These are phyloP conservation scores for Eragrostis tef DNA, from an alignment of 202 grass and related monocot species.

Conservation along the genomic window DNA sequence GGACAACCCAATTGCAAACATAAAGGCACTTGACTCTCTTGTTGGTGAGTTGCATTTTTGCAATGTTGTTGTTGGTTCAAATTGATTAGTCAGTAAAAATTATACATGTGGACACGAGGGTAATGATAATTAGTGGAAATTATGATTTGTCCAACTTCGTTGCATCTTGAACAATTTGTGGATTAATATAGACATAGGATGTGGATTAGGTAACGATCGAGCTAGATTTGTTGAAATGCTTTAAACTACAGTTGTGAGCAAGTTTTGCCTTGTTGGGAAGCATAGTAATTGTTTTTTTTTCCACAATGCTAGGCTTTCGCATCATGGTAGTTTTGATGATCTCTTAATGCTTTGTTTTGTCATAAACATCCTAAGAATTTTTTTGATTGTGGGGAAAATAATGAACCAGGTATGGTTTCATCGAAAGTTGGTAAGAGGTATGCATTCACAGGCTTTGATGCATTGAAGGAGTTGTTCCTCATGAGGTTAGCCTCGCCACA, in stretches of 20 bases:
- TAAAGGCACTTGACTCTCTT: slow-evolving; percentile 81
- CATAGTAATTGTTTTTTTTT: not conserved
- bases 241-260: slow-evolving; percentile 10
- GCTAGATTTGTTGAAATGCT: slow-evolving; percentile 15
- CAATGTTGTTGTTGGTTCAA: slow-evolving; percentile 34
- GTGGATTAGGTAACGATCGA: slow-evolving; percentile 30
- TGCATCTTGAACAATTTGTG: slow-evolving; percentile 8
- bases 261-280: slow-evolving; percentile 8
- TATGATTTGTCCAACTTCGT: not conserved
- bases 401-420: slow-evolving; percentile 83
- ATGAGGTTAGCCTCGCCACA: slow-evolving; percentile 60
- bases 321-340: slow-evolving; percentile 14
- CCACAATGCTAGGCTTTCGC: slow-evolving; percentile 1
- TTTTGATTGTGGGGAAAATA: slow-evolving; percentile 24
- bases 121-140: not conserved
- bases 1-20: slow-evolving; percentile 91
- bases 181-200: slow-evolving; percentile 2
- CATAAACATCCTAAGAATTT: not conserved
- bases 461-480: slow-evolving; percentile 87
- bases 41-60: slow-evolving; percentile 67
- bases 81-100: not conserved
- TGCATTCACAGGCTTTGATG: slow-evolving; percentile 94
- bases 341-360: slow-evolving; percentile 10
- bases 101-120: not conserved
- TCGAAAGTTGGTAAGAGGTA: slow-evolving; percentile 97